Base-by-base conservation (phyloP, 805 yeast species). In the Starmerella roubikii region DNA sequence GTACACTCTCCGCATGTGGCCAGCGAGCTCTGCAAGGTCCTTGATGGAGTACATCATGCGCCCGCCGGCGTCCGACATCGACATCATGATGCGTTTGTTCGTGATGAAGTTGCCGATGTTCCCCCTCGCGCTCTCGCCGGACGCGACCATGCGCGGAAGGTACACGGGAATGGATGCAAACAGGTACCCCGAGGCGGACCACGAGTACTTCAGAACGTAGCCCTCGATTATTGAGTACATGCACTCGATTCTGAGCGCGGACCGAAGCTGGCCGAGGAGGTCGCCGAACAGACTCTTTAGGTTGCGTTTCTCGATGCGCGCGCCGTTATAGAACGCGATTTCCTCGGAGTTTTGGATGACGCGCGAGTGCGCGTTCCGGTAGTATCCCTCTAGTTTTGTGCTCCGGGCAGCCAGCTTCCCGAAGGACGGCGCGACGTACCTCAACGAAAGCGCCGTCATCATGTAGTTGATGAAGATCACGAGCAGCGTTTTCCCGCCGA, bases 151-250 rank as follows among this genome's bases (percentile, higher is more conserved):
- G 3, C 67, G 57, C 16, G 76, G 77, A 41, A 83, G 57, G 37
- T 85, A 72, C 15, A 86, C 86, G 2, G 97, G 97, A 46, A 86
- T 69, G 1, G 94, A 79, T 0, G 94, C 82, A 61, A 83, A 85
- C 18, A 85, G 59, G 56, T 84, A 85, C n/a, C 96, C 95, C 61
- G 86, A 70, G 0, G 93, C 94, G 3, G 94, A 84, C 96, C 96
- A 86, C 11, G 88, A 74, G 54, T 82, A 84, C 60, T 85, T 86
- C 57, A 86, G 69, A 34, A 85, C 73, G 53, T 84, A 83, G 54
- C 84, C 93, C 61, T 86, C 95, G 42, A 80, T 58, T 45, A 82
- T 66, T 37, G 76, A 77, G 57, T 84, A 86, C 10, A 68, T 60
- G 40, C 81, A 76, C 43, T 79, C 71, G 30, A 69, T 65, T 44